Conservation (phyloP, 1,139 yeast genomes). For the Geotrichum armillariae region DNA sequence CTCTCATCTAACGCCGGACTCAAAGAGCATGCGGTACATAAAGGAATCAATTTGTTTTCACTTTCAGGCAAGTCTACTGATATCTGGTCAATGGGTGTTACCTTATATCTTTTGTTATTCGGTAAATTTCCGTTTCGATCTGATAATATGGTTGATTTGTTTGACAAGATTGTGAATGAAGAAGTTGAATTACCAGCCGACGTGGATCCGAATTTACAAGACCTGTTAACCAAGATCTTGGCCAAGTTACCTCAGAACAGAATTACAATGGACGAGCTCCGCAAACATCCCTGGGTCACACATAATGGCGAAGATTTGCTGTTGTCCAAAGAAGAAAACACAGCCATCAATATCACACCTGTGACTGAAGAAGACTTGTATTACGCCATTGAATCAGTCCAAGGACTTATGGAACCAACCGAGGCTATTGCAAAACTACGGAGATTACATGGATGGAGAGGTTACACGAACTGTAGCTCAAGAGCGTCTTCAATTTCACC, state of each 20-base stretch:
- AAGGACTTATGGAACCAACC: conserved; percentile 31
- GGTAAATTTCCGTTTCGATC: conserved; percentile 45
- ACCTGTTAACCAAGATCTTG: conserved; percentile 36
- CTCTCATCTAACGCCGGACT: conserved; percentile 26
- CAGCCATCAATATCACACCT: conserved; percentile 35
- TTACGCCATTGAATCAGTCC: conserved; percentile 40
- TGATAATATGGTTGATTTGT: conserved; percentile 51
- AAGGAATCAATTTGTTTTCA: conserved; percentile 59
- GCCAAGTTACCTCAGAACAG: conserved; percentile 58
- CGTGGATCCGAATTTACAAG: conserved; percentile 24
- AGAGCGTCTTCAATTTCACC: conserved; percentile 14
- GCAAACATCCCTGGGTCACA: conserved; percentile 62
- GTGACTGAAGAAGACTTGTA: conserved; percentile 43
- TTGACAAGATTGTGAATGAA: conserved; percentile 34
- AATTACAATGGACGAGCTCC: conserved; percentile 51
- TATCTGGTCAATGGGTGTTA: conserved; percentile 80
- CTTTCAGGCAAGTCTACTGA: conserved; percentile 65
- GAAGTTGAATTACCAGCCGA: conserved; percentile 28
- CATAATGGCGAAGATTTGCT: conserved; percentile 40
- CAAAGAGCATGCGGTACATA: conserved; percentile 38
- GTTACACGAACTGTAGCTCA: conserved; percentile 21
- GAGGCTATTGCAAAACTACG: conserved; percentile 32
- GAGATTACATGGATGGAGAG: conserved; percentile 36
- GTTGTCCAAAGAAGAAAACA: conserved; percentile 41
- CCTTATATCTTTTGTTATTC: conserved; percentile 44